Evolutionary conservation across 116 monocot species (phyloP).

Genomic region (Thalassia testudinum): DNA sequence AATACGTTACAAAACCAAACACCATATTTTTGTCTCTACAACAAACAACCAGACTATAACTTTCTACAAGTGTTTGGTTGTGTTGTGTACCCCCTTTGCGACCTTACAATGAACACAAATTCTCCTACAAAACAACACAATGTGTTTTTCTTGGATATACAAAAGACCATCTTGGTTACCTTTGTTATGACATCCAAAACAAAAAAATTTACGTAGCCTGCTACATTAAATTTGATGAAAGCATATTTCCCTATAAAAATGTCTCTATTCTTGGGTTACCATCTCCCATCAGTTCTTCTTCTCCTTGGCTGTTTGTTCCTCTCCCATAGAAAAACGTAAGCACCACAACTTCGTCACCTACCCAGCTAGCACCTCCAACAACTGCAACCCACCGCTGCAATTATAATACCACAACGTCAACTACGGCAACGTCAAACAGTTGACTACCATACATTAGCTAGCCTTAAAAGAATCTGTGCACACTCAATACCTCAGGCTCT

Average conservation of each 20-base stretch:
- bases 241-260: background rate
- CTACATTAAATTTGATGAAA: constrained; percentile 1
- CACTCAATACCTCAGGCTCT: no score
- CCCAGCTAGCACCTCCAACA: no score
- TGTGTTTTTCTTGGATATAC: constrained; percentile 1
- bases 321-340: no score
- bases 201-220: background rate
- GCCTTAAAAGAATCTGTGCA: no score
- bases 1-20: no score
- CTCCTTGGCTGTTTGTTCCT: background rate
- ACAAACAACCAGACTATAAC: background rate
- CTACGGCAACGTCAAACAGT: no score
- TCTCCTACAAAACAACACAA: background rate
- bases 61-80: background rate
- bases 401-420: no score
- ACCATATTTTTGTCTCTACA: background rate
- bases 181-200: background rate
- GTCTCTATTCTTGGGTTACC: background rate
- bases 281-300: background rate
- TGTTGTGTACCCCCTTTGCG: background rate
- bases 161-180: background rate
- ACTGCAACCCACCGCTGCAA: no score
- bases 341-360: no score
- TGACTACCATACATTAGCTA: no score
- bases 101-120: background rate